Evolutionary conservation across 257 asterid species (phyloP), one percentile per base, ranked within the genome.

Genomic region (Solanum chaucha): DNA sequence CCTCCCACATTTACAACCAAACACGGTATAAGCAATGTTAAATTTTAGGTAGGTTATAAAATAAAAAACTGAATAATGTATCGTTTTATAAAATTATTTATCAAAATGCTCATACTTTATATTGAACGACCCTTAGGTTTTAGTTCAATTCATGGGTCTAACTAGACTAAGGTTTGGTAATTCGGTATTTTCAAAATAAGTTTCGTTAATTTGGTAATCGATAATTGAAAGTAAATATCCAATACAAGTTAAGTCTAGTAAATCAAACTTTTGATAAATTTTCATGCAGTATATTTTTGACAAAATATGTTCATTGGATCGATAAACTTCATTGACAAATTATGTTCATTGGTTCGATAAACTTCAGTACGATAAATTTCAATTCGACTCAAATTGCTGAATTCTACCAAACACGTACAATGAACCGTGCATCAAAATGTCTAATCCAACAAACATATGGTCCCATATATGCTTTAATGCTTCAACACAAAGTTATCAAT

Each of bases 361-460:
- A 28, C 28, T 28, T 28, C 28, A 28, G 28, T 28, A 28, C 28
- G 28, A 38, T 44, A 46, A 46, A 46, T 46, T 46, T 4, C 55
- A 46, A 46, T 46, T 46, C 6, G 5, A 46, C 1, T 46, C 55
- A 40, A 46, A 55, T 61, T 61, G 26, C 14, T 61, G 15, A n/a
- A 61, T 61, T n/a, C 36, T 34, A 34, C 36, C 36, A 4, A 34
- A 34, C 36, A 34, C 4, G 36, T 34, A 34, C 36, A 34, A 34
- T 35, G 0, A 35, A 35, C 36, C 36, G 36, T 35, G 36, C 36
- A 35, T 35, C 15, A 28, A 73, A 36, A 73, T 73, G 82, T 74
- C 55, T 35, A 36, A 74, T 22, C 51, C 82, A 36, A 75, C 34
- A 75, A 74, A 74, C 83, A 75, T 75, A 75, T 11, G 61, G 35